phyloP scores from a whole-genome alignment of 257 asterid genomes.

The Penstemon newberryi region DNA sequence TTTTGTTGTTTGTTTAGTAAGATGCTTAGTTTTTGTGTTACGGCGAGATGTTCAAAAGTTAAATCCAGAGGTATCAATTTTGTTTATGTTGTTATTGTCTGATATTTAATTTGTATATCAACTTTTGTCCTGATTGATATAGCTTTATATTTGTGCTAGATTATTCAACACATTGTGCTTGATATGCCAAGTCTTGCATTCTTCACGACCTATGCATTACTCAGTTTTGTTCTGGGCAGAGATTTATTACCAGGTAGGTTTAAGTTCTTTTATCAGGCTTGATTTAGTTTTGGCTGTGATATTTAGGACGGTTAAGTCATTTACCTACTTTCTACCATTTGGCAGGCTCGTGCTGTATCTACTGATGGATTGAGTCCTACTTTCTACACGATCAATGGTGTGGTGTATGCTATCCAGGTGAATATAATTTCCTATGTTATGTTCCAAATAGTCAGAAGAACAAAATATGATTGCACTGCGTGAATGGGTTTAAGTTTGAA shows the following conservation, averaged over 20 bases:
- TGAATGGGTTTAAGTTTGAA: no score
- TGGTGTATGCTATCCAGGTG: conserved; percentile 88
- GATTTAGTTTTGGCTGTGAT: conserved; percentile 20
- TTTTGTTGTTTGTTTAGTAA: conserved; percentile 48
- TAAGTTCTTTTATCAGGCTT: background rate
- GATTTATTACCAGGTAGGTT: conserved; percentile 83
- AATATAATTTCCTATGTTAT: conserved; percentile 24
- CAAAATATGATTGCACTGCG: background rate
- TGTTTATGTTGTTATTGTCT: background rate
- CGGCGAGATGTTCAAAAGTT: conserved; percentile 77
- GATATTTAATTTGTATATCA: background rate
- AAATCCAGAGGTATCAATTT: conserved; percentile 70
- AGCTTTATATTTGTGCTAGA: conserved; percentile 41
- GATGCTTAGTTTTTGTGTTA: conserved; percentile 67
- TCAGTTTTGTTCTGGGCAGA: conserved; percentile 98
- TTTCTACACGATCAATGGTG: conserved; percentile 77
- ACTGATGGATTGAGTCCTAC: conserved; percentile 93
- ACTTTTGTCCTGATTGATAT: conserved; percentile 24
- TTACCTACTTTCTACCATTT: background rate
- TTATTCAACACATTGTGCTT: conserved; percentile 85
- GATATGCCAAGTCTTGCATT: conserved; percentile 95
- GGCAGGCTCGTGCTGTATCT: conserved; percentile 95
- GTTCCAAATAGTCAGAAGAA: conserved; percentile 1
- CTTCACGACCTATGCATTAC: conserved; percentile 93
- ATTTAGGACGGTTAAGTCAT: background rate